phyloP scores from a whole-genome alignment of 192 early-diverging fungal species.

The Coemansia sp. region DNA sequence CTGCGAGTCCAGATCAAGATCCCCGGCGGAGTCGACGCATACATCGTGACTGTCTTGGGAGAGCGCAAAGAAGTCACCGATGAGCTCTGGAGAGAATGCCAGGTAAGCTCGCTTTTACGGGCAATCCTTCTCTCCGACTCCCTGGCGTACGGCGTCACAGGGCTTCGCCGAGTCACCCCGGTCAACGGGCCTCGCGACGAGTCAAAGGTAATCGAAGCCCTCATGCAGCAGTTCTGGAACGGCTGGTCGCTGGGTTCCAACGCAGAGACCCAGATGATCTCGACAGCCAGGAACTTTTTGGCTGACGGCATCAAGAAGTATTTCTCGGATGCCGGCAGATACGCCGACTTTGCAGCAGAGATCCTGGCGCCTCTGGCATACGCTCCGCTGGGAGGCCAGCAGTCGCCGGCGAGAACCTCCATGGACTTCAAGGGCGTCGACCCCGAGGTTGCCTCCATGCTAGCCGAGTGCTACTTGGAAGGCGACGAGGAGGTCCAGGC shows the following conservation, averaged over 20 bases:
- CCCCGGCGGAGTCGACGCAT: conserved; percentile 95
- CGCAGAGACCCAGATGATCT: conserved; percentile 93
- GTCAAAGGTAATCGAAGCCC: conserved; percentile 78
- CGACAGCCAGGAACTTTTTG: conserved; percentile 83
- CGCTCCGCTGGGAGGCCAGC: conserved; percentile 33
- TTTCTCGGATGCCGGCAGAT: conserved; percentile 80
- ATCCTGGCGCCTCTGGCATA: conserved; percentile 71
- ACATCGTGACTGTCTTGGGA: conserved; percentile 82
- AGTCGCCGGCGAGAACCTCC: conserved; percentile 13
- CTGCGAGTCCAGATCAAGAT: conserved; percentile 98
- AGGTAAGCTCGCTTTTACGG: conserved; percentile 82
- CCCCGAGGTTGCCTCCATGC: conserved; percentile 83
- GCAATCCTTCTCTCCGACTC: conserved; percentile 90
- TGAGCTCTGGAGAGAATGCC: conserved; percentile 88
- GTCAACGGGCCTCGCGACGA: conserved; percentile 73
- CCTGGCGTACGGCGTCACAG: conserved; percentile 77
- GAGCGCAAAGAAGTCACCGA: conserved; percentile 76
- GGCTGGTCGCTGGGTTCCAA: conserved; percentile 94
- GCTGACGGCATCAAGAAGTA: conserved; percentile 87
- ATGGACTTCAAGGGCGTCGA: conserved; percentile 57
- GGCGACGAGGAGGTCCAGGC: conserved; percentile 92
- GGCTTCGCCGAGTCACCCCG: conserved; percentile 87
- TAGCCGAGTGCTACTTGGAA: conserved; percentile 77
- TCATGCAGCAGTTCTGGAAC: conserved; percentile 77
- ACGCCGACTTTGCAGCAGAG: conserved; percentile 66